Evolutionary conservation across 805 yeast genomes (phyloP), one percentile per base, ranked within the genome.

Genomic region (Candida sanyiensis): DNA sequence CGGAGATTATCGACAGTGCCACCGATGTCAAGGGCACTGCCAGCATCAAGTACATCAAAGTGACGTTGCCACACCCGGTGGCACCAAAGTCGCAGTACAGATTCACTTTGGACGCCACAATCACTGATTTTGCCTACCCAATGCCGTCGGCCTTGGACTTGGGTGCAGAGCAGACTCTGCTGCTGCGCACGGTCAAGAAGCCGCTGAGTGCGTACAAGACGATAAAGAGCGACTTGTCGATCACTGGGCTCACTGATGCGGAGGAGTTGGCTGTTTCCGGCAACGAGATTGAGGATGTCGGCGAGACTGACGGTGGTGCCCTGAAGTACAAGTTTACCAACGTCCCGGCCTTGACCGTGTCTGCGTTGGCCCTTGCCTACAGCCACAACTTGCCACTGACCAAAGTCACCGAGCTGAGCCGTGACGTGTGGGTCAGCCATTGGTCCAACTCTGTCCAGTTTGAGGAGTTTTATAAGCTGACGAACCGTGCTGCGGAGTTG

Each of bases 401-500:
- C 15, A 71, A 73, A 46, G 83, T 78, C 18, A 67, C 71, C 46
- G 68, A 65, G 42, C 68, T 87, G 44, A 67, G 74, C 42, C 75
- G 97, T 56, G 83, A 83, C 34, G 59, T 84, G 37, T 90, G 97
- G 97, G 67, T 89, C 37, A 90, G 96, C 3, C 95, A 88, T 47
- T 72, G 87, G 85, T 75, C 87, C 47, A 57, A 77, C 50, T 61
- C 84, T 37, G 54, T 83, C 43, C 73, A 86, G 58, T 68, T 87
- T 45, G 95, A 88, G 56, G 97, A 93, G 57, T 78, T 80, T 55
- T 89, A 87, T 58, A 90, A 87, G 63, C 51, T 88, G 25, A 69
- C 78, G 36, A 88, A 93, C 56, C 69, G 66, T 30, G 97, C 83
- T 22, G 94, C 95, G 3, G 64, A 67, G 45, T 69, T 93, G 49